Base-by-base conservation (phyloP, 345 rosid genomes). In the Turritis glabra region DNA sequence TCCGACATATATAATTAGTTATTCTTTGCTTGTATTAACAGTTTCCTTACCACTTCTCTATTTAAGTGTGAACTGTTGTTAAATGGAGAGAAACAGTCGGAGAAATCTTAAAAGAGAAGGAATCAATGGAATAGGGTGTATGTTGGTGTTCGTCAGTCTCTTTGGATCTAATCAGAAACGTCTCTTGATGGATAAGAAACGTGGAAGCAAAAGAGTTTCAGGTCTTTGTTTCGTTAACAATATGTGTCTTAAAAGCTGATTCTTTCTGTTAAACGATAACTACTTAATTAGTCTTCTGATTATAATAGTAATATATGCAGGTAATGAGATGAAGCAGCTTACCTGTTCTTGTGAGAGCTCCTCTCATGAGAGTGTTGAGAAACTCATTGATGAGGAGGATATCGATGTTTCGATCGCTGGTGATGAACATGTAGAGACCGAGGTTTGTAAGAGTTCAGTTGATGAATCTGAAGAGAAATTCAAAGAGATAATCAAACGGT, bases 341-440 rank as follows among this genome's bases (percentile, higher is more conserved):
- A 55, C 40, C 0, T 55, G 30, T 55, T 65, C 58, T 56, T 12
- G 11, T 32, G 71, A 87, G 74, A 79, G 85, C 5, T 37, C 40
- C 89, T 63, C 56, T 32, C 35, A 44, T 38, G 63, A 52, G 69
- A 89, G 95, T 76, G 89, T 91, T 79, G 85, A 91, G 84, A 84
- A 75, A 71, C 97, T 87, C 68, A 84, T 83, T 23, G 97, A 92
- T 66, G 93, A 88, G 69, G 94, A 90, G 72, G 82, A 84, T 83
- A 75, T 81, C 30, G 47, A 69, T 44, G 88, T 85, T 80, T 72
- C 54, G 7, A 41, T 66, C 67, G 44, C 55, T 8, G 27, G 38
- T 19, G 67, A 59, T 25, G 76, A 71, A 13, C 60, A 60, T 17
- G 74, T 81, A 33, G 78, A 25, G 79, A 59, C 64, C 74, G 80